A percentile compares a stretch with the other conserved stretches of the same genome.
Evolutionary conservation across 2,329 filamentous ascomycete genomes (phyloP).

Genomic region (Coniella lustricola): DNA sequence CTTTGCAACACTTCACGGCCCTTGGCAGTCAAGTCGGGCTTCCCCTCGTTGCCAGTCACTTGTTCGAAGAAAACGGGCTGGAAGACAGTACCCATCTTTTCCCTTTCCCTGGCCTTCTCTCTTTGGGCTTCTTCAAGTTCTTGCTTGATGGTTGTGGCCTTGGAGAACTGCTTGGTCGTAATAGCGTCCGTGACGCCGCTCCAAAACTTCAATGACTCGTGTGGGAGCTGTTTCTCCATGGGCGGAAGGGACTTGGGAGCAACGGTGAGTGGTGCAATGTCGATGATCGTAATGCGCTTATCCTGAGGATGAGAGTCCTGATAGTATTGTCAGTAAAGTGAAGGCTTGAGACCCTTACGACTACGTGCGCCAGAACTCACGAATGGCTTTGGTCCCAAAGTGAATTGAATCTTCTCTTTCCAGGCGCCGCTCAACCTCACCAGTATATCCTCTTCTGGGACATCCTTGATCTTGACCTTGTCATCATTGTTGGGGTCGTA

Average conservation of each 20-base stretch:
- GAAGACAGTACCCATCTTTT: constrained; percentile 63
- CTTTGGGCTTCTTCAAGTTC: constrained; percentile 89
- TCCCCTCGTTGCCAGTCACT: constrained; percentile 47
- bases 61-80: constrained; percentile 81
- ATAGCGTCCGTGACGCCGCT: constrained; percentile 82
- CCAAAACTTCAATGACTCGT: constrained; percentile 90
- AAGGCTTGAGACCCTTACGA: neutral
- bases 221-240: constrained; percentile 68
- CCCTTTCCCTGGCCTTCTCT: constrained; percentile 73
- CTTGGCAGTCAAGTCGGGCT: constrained; percentile 49
- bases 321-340: constrained; percentile 11
- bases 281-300: constrained; percentile 70
- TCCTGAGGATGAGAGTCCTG: constrained; percentile 44
- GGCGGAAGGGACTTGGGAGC: constrained; percentile 75
- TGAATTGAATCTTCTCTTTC: constrained; percentile 64
- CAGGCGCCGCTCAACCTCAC: constrained; percentile 78
- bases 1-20: constrained; percentile 43
- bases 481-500: constrained; percentile 84
- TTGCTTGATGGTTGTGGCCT: constrained; percentile 80
- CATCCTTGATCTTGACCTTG: constrained; percentile 73
- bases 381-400: constrained; percentile 50
- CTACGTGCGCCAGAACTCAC: constrained; percentile 40
- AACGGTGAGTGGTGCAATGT: constrained; percentile 76
- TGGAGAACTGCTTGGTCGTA: constrained; percentile 68
- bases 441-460: constrained; percentile 77